Conservation (phyloP, 192 early-diverging fungal genomes). For the Chytriomyces confervae region DNA sequence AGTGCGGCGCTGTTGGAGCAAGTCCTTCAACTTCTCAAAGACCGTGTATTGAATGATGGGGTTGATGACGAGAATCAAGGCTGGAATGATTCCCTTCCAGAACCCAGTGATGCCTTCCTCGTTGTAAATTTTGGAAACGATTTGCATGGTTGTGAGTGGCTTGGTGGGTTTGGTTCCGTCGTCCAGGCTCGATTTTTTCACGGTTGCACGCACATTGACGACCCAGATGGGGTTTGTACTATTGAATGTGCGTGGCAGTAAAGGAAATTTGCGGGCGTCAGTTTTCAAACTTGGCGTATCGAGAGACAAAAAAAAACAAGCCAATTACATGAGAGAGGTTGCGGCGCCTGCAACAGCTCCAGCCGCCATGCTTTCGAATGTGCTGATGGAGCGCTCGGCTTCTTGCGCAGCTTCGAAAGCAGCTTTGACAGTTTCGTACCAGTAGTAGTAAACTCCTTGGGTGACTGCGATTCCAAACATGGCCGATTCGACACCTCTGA, state of each 20-base stretch:
- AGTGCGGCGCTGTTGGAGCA: constrained; percentile 62
- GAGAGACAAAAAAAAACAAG: too few species aligned
- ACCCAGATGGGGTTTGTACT: constrained; percentile 99
- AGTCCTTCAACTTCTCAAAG: constrained; percentile 91
- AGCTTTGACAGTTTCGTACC: constrained; percentile 87
- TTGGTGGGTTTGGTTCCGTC: constrained; percentile 55
- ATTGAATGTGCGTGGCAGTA: constrained; percentile 66
- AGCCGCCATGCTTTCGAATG: constrained; percentile 89
- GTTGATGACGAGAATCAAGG: constrained; percentile 97
- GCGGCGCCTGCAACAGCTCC: constrained; percentile 83
- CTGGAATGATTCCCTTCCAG: constrained; percentile 92
- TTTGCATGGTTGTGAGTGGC: constrained; percentile 49
- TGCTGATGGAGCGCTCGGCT: constrained; percentile 70
- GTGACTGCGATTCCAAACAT: constrained; percentile 97
- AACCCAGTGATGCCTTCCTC: constrained; percentile 88
- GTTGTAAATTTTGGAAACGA: constrained; percentile 78
- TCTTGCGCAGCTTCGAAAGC: constrained; percentile 73
- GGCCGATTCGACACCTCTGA: constrained; percentile 89
- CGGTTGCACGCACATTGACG: constrained; percentile 89
- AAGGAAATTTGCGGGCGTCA: background rate
- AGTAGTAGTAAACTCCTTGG: constrained; percentile 77
- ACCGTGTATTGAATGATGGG: constrained; percentile 99
- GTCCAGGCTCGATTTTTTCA: constrained; percentile 67
- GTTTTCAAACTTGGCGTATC: too few species aligned
- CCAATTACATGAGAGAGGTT: constrained; percentile 37